These are phyloP conservation scores for Seiridium unicorne DNA, from an alignment of 2,329 filamentous ascomycete genomes.

Conservation along the genomic window DNA sequence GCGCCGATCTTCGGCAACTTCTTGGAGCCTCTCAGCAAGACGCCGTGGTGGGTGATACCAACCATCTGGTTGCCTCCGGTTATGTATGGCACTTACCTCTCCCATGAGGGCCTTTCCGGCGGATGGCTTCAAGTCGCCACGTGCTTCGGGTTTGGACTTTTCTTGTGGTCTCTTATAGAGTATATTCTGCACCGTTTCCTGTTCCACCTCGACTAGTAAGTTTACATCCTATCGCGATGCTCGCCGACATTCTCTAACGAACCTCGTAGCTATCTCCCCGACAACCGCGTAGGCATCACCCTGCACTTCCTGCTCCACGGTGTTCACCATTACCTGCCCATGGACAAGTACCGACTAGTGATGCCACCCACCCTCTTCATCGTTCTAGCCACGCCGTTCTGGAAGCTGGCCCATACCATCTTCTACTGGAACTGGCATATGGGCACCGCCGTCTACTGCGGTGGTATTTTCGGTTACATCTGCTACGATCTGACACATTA, in stretches of 20 bases:
- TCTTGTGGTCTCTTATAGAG: conserved; percentile 86
- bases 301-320: conserved; percentile 92
- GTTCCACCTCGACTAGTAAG: conserved; percentile 91
- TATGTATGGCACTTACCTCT: conserved; percentile 67
- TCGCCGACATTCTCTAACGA: conserved; percentile 25
- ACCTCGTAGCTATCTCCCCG: conserved; percentile 70
- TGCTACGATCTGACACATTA: conserved; percentile 98
- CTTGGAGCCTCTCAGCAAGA: conserved; percentile 94
- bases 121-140: conserved; percentile 44
- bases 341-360: conserved; percentile 95
- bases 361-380: conserved; percentile 93
- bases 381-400: conserved; percentile 83
- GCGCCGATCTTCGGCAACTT: conserved; percentile 97
- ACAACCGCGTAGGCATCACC: conserved; percentile 85
- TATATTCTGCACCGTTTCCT: conserved; percentile 86
- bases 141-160: conserved; percentile 71
- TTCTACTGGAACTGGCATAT: conserved; percentile 86
- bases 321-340: conserved; percentile 97
- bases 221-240: conserved; percentile 15
- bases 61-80: conserved; percentile 81
- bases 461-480: conserved; percentile 92
- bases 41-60: conserved; percentile 90
- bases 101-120: conserved; percentile 56
- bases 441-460: conserved; percentile 76
- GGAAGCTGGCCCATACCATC: conserved; percentile 79